Evolutionary conservation across 495 filamentous ascomycete genomes (phyloP).

Genomic region (Penicillium arizonense): DNA sequence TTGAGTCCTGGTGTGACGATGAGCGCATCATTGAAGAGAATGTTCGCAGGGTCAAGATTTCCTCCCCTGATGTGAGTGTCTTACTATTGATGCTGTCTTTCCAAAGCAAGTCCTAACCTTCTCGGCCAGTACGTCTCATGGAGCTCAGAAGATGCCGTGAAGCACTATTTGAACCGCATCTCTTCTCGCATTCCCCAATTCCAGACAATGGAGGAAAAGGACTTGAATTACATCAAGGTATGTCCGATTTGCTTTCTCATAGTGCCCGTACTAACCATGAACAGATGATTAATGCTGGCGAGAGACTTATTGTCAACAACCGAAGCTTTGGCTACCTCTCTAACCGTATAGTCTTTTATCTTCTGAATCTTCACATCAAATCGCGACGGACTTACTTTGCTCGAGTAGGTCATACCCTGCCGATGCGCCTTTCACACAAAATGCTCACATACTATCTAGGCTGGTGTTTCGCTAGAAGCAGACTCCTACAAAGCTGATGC

Average conservation of each 20-base stretch:
- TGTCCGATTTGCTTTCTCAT: not conserved
- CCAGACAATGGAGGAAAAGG: constrained; percentile 91
- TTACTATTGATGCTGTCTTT: not conserved
- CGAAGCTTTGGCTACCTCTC: constrained; percentile 93
- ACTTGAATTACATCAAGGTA: constrained; percentile 92
- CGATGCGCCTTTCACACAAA: not conserved
- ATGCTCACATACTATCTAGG: constrained; percentile 26
- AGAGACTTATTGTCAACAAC: constrained; percentile 88
- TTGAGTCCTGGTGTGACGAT: constrained; percentile 94
- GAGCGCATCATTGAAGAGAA: constrained; percentile 95
- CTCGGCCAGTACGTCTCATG: constrained; percentile 73
- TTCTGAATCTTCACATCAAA: constrained; percentile 97
- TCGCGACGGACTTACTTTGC: constrained; percentile 91
- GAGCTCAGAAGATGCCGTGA: constrained; percentile 86
- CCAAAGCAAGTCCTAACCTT: constrained; percentile 6
- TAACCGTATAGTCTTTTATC: constrained; percentile 94
- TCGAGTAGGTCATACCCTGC: constrained; percentile 50
- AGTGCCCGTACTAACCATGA: constrained; percentile 12
- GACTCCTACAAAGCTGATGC: constrained; percentile 90
- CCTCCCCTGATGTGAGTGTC: constrained; percentile 80
- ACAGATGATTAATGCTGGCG: constrained; percentile 98
- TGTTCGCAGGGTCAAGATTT: constrained; percentile 95
- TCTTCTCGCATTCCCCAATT: constrained; percentile 90
- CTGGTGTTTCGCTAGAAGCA: constrained; percentile 67
- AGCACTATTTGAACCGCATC: constrained; percentile 86